These are phyloP conservation scores for Ustilago curta DNA, from an alignment of 1,284 basidiomycete species.

Conservation along the genomic window DNA sequence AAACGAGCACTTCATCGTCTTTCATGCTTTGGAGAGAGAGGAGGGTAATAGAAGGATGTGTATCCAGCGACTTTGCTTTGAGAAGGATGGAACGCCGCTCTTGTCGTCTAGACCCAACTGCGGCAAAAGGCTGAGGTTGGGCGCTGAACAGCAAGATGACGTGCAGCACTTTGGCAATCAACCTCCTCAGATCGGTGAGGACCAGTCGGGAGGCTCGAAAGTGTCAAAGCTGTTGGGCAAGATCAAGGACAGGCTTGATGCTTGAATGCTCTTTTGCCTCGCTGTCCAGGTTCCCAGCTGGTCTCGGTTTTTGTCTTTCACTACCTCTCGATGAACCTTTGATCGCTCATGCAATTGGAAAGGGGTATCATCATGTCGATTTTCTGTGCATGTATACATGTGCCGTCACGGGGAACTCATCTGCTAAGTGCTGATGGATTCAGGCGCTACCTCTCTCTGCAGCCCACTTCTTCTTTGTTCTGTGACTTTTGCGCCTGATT, in stretches of 20 bases:
- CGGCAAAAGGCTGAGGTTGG: constrained; percentile 49
- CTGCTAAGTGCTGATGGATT: background rate
- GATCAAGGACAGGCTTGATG: constrained; percentile 35
- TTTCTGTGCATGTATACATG: background rate
- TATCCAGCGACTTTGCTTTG: constrained; percentile 49
- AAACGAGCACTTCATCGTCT: constrained; percentile 55
- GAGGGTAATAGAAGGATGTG: constrained; percentile 54
- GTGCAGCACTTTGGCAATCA: constrained; percentile 35
- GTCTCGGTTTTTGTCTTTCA: background rate
- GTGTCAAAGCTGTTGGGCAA: constrained; percentile 30
- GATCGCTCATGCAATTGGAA: background rate
- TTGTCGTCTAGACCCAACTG: constrained; percentile 51
- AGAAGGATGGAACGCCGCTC: constrained; percentile 39
- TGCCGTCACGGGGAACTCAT: background rate
- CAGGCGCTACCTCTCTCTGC: background rate
- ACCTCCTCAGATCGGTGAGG: constrained; percentile 2
- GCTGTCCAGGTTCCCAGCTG: background rate
- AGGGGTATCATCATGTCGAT: constrained; percentile 2
- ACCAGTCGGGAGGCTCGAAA: constrained; percentile 3
- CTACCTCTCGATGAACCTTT: background rate
- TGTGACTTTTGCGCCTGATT: no score
- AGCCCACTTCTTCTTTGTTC: background rate
- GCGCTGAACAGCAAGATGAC: constrained; percentile 57
- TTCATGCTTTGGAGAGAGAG: constrained; percentile 50
- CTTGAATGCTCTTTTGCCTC: constrained; percentile 3